phyloP scores from a whole-genome alignment of 176 grass and related monocot genomes.

The Zea luxurians region DNA sequence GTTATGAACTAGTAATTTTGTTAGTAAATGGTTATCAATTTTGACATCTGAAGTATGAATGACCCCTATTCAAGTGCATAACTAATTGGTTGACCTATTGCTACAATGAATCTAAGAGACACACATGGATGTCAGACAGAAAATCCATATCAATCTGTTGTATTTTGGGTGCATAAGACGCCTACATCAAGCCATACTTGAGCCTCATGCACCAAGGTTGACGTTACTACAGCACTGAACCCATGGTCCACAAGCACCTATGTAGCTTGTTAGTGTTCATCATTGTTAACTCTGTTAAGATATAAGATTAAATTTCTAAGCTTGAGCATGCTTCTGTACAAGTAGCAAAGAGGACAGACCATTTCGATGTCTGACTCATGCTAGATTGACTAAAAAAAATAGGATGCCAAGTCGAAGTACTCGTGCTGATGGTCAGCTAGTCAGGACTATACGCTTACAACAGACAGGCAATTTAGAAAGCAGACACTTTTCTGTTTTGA shows the following conservation, averaged over 20 bases:
- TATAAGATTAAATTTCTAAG: slow-evolving; percentile 29
- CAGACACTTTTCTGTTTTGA: not conserved
- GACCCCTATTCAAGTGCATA: slow-evolving; percentile 1
- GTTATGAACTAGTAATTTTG: slow-evolving; percentile 46
- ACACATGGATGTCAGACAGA: slow-evolving; percentile 44
- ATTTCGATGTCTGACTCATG: not conserved
- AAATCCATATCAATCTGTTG: slow-evolving; percentile 39
- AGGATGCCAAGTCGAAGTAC: not conserved
- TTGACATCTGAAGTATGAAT: slow-evolving; percentile 39
- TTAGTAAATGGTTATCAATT: slow-evolving; percentile 46
- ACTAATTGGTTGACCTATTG: not conserved
- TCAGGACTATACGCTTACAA: not conserved
- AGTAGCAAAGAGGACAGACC: not conserved
- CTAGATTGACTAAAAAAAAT: not conserved
- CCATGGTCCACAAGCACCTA: not conserved
- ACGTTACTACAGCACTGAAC: not conserved
- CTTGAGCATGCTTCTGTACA: slow-evolving; percentile 31
- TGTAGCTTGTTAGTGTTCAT: not conserved
- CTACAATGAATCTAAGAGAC: slow-evolving; percentile 20
- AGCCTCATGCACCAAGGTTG: slow-evolving; percentile 21
- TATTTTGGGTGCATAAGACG: slow-evolving; percentile 32
- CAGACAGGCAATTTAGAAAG: slow-evolving; percentile 13
- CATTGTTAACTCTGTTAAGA: slow-evolving; percentile 15
- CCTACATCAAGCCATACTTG: slow-evolving; percentile 16
- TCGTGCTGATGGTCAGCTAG: not conserved